Evolutionary conservation across 2,329 filamentous ascomycete species (phyloP), one percentile per base, ranked within the genome.

Genomic region (Lasiodiplodia sp.): DNA sequence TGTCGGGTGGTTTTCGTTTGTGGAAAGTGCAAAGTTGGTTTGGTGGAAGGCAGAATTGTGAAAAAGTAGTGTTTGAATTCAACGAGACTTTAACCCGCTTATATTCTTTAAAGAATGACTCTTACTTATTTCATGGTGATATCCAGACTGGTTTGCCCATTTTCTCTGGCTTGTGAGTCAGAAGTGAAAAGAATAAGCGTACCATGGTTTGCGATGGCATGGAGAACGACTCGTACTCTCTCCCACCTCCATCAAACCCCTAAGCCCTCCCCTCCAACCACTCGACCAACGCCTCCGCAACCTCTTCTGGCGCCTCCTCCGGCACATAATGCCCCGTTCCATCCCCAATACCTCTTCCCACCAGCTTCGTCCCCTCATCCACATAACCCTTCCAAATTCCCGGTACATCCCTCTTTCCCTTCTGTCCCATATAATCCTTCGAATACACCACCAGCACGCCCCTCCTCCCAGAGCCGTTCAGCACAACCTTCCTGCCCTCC

Each of bases 331-430:
- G 55, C 55, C 55, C 31, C 31, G 21, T 31, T 16, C 53, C 53
- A 12, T 16, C 53, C 31, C 53, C 53, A 18, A 57, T 79, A 31
- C 85, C 81, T 70, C 83, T 85, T 71, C 85, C 83, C 0, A 84
- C 82, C 16, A 83, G 81, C 21, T 84, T 78, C 6, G 87, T 79
- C 3, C 73, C 77, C 40, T 81, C 75, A 23, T 70, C 70, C 18
- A 88, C 84, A 58, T 38, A 57, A 18, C 79, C 79, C 64, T 70
- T 79, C 87, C 87, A 88, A 71, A 87, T 85, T n/a, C 75, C 74
- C 2, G 84, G 66, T 7, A 83, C 81, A 73, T 86, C 80, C 75
- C 85, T 88, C 12, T 78, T 78, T 66, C 76, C 82, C 69, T 83
- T 86, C 80, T 79, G 69, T 77, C 79, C 49, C 49, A 52, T 12